These are phyloP conservation scores for Gnomoniopsis smithogilvyi DNA, from an alignment of 2,329 filamentous ascomycete genomes.

Conservation along the genomic window DNA sequence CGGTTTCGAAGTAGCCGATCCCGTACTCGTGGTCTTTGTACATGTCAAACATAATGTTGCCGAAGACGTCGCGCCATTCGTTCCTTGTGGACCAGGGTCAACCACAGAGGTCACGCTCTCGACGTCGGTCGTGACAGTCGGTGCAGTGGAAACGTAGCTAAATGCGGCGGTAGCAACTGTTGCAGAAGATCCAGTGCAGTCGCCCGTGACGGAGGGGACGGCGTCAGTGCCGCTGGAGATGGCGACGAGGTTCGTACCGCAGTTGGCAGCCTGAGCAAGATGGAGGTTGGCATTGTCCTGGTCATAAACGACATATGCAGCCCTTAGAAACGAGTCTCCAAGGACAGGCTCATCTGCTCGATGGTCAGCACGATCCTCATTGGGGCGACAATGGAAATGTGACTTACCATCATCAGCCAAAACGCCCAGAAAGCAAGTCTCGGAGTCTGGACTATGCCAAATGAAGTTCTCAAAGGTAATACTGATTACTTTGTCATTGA, in stretches of 20 bases:
- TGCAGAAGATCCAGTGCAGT: background rate
- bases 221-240: slow-evolving; percentile 6
- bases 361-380: slow-evolving; percentile 5
- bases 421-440: slow-evolving; percentile 40
- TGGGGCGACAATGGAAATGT: background rate
- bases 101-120: background rate
- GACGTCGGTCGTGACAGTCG: background rate
- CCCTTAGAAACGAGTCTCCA: slow-evolving; percentile 39
- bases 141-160: background rate
- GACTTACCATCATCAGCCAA: slow-evolving; percentile 12
- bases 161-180: background rate
- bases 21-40: background rate
- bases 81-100: background rate
- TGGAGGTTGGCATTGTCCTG: slow-evolving; percentile 35
- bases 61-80: background rate
- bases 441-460: slow-evolving; percentile 35
- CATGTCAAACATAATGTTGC: slow-evolving; percentile 5
- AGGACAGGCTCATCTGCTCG: slow-evolving; percentile 41
- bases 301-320: slow-evolving; percentile 45
- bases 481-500: slow-evolving; percentile 37
- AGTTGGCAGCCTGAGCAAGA: slow-evolving; percentile 17
- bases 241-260: slow-evolving; percentile 8
- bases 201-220: slow-evolving; percentile 9
- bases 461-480: slow-evolving; percentile 49
- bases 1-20: background rate